A percentile compares a stretch with the other conserved stretches of the same genome.
phyloP scores from a whole-genome alignment of 495 filamentous ascomycete species.

The Pseudotulostoma volvatum region DNA sequence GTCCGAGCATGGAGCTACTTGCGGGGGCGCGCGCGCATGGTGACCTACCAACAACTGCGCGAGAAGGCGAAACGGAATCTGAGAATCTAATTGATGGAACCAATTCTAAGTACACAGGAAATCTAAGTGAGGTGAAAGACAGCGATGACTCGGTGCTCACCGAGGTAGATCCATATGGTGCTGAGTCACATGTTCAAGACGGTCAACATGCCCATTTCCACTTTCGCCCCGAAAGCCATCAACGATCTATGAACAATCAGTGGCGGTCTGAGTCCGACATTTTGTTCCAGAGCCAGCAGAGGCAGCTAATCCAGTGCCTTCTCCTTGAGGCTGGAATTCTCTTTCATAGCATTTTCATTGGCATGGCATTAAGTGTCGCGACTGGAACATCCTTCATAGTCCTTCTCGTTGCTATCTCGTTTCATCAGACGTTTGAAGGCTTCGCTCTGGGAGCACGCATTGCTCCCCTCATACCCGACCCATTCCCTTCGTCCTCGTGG shows the following conservation, averaged over 20 bases:
- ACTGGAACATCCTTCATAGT: conserved; percentile 63
- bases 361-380: conserved; percentile 75
- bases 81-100: not conserved
- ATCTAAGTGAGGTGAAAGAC: conserved; percentile 8
- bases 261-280: conserved; percentile 7
- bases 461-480: conserved; percentile 41
- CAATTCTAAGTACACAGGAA: not conserved
- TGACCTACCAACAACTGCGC: not conserved
- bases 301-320: conserved; percentile 59
- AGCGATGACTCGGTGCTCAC: conserved; percentile 18
- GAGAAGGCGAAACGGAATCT: not conserved
- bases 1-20: not conserved
- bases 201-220: not conserved
- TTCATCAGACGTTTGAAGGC: conserved; percentile 76
- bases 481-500: conserved; percentile 32
- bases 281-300: conserved; percentile 28
- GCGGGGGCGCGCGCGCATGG: not conserved
- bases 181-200: not conserved
- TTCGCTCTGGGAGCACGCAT: conserved; percentile 61
- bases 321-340: conserved; percentile 74
- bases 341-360: conserved; percentile 79
- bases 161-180: conserved; percentile 16
- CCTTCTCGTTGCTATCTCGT: conserved; percentile 64
- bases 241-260: not conserved
- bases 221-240: not conserved